A percentile compares a stretch with the other conserved stretches of the same genome.
phyloP scores from a whole-genome alignment of 179 eudicot species.

The Beta corolliflora region DNA sequence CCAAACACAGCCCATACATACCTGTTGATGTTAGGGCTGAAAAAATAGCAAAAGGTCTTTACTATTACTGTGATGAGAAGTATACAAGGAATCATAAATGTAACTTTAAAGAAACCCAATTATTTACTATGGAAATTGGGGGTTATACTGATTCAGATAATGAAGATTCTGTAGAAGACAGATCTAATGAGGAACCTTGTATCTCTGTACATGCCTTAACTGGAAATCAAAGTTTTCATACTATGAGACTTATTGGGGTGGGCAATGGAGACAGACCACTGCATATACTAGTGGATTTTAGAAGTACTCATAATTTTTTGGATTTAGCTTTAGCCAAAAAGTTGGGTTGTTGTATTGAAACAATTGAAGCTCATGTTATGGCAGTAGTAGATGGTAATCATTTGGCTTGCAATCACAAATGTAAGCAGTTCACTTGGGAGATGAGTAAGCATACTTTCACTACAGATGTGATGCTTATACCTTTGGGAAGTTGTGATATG shows the following conservation, averaged over 20 bases:
- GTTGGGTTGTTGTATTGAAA: not conserved
- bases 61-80: not conserved
- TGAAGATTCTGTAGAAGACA: not conserved
- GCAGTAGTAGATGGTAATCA: not conserved
- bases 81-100: not conserved
- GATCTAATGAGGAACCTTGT: not conserved
- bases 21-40: not conserved
- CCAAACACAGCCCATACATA: not conserved
- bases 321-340: not conserved
- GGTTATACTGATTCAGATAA: not conserved
- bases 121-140: not conserved
- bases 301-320: not conserved
- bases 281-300: not conserved
- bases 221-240: not conserved
- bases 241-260: not conserved
- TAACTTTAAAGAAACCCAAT: not conserved
- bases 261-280: too few relatives aligned
- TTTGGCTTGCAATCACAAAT: not conserved
- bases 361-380: not conserved
- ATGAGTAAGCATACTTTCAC: not conserved
- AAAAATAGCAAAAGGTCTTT: not conserved
- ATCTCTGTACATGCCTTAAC: not conserved
- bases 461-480: not conserved
- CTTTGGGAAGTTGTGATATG: constrained; percentile 1
- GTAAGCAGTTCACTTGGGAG: not conserved